phyloP scores from a whole-genome alignment of 2,329 filamentous ascomycete species.

The Ceratocystiopsis sp. region DNA sequence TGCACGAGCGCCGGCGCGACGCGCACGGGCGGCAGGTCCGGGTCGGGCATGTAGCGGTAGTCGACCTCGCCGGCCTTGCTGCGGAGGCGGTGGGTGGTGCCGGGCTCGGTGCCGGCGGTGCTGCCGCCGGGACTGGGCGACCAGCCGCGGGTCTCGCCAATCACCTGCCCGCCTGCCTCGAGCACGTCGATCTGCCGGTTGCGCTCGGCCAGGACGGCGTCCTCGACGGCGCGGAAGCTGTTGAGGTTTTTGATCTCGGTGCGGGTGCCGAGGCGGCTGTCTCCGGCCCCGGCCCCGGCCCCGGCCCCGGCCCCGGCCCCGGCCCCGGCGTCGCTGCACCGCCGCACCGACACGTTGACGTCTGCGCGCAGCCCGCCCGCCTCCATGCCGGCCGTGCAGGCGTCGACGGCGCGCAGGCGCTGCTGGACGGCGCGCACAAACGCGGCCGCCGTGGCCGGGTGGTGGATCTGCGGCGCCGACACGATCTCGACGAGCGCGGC shows the following conservation, averaged over 20 bases:
- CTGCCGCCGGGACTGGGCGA: conserved; percentile 30
- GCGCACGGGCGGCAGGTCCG: conserved; percentile 66
- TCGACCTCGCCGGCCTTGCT: conserved; percentile 96
- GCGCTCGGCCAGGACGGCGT: conserved; percentile 81
- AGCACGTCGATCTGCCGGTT: conserved; percentile 73
- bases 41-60: conserved; percentile 96
- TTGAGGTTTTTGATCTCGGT: conserved; percentile 97
- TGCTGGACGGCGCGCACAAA: conserved; percentile 79
- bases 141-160: conserved; percentile 84
- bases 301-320: not conserved
- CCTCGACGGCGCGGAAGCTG: conserved; percentile 87
- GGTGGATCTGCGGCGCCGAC: conserved; percentile 73
- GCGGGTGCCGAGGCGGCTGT: conserved; percentile 49
- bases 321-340: conserved; percentile 31
- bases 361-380: conserved; percentile 78
- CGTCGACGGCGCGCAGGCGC: conserved; percentile 61
- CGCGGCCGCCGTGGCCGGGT: conserved; percentile 72
- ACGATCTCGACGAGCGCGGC: conserved; percentile 91
- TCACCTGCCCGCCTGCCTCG: conserved; percentile 46
- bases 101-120: conserved; percentile 34
- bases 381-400: conserved; percentile 87
- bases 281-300: not conserved
- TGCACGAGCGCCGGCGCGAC: conserved; percentile 55
- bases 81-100: conserved; percentile 62
- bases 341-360: conserved; percentile 80